phyloP scores from a whole-genome alignment of 257 asterid genomes.

The Solanum medicagineum region DNA sequence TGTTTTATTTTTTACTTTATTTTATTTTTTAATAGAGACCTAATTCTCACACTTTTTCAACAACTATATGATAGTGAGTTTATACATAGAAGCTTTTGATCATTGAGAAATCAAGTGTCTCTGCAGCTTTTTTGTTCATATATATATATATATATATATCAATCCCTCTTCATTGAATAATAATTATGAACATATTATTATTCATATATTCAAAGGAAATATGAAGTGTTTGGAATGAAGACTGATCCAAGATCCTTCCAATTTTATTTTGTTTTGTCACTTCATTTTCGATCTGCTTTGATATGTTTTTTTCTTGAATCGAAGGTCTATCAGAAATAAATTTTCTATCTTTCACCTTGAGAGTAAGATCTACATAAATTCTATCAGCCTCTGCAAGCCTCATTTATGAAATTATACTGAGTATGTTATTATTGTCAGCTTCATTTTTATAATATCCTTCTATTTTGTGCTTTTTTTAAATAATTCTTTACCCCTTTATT shows the following conservation, averaged over 20 bases:
- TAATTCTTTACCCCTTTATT: not conserved
- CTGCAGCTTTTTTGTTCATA: slow-evolving; percentile 15
- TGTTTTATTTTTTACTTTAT: not conserved
- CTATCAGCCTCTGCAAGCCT: accelerated
- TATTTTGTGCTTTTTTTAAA: not conserved
- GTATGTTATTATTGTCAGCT: not conserved
- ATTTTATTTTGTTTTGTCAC: not conserved
- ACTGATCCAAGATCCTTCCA: slow-evolving; percentile 44
- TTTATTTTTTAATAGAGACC: not conserved
- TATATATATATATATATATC: not conserved
- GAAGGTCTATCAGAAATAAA: not conserved
- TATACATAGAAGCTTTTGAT: not conserved
- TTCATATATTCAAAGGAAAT: slow-evolving; percentile 9
- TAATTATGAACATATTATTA: not conserved
- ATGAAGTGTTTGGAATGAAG: slow-evolving; percentile 73
- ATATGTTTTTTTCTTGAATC: not conserved
- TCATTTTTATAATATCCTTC: not conserved
- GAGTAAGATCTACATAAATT: accelerated
- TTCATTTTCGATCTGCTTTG: not conserved
- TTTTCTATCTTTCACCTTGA: not conserved
- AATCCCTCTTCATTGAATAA: slow-evolving; percentile 18
- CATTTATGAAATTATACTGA: not conserved
- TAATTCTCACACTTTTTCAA: slow-evolving; percentile 7
- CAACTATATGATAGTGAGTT: not conserved
- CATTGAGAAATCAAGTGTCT: slow-evolving; percentile 14